Evolutionary conservation across 495 filamentous ascomycete species (phyloP).

Genomic region (Podospora comata): DNA sequence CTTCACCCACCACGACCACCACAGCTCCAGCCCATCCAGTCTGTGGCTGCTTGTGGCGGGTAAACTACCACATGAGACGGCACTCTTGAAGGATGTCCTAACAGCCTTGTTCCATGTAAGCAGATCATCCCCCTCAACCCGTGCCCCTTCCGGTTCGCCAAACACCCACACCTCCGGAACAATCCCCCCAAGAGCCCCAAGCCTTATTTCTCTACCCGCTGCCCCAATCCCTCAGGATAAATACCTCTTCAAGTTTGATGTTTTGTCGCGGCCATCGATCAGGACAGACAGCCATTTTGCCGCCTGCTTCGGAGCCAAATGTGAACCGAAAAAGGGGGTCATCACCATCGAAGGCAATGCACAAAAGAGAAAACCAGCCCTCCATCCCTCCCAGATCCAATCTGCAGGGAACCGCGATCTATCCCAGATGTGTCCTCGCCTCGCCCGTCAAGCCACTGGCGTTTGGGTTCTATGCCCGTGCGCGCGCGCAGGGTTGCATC

Average conservation of each 20-base stretch:
- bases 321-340: neutral
- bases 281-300: neutral
- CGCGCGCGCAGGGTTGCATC: conserved; percentile 13
- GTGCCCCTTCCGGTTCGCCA: conserved; percentile 7
- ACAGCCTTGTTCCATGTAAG: conserved; percentile 30
- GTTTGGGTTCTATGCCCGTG: conserved; percentile 4
- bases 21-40: neutral
- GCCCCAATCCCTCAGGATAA: neutral
- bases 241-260: neutral
- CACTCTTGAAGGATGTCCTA: neutral
- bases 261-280: neutral
- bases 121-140: conserved; percentile 23
- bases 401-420: neutral
- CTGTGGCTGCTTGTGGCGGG: conserved; percentile 12
- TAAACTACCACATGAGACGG: conserved; percentile 33
- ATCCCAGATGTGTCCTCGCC: neutral
- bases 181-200: neutral
- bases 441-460: neutral
- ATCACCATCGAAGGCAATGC: neutral
- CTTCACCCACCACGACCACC: neutral
- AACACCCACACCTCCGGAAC: neutral
- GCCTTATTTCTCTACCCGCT: neutral
- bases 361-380: neutral
- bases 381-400: neutral
- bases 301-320: neutral